A percentile compares a stretch with the other conserved stretches of the same genome.
phyloP scores from a whole-genome alignment of 2,329 filamentous ascomycete genomes.

The Amauroascus niger region DNA sequence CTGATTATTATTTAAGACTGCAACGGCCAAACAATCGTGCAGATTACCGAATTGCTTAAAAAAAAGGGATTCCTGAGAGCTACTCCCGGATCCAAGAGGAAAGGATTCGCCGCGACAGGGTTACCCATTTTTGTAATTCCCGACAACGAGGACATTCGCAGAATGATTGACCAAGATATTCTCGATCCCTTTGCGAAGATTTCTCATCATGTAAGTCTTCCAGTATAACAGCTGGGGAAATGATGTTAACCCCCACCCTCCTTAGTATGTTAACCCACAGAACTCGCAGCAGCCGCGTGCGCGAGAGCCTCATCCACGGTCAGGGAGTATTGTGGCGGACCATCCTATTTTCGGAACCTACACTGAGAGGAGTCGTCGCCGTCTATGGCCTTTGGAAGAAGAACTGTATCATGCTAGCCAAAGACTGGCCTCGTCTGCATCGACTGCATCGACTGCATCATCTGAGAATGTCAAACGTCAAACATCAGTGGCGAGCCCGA shows the following conservation, averaged over 20 bases:
- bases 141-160: slow-evolving; percentile 16
- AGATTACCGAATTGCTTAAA: slow-evolving; percentile 25
- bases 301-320: not conserved
- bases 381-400: slow-evolving; percentile 7
- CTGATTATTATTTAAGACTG: slow-evolving; percentile 21
- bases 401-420: not conserved
- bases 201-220: slow-evolving; percentile 25
- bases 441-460: not conserved
- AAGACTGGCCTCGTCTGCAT: not conserved
- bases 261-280: slow-evolving; percentile 12
- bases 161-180: slow-evolving; percentile 24
- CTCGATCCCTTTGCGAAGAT: slow-evolving; percentile 28
- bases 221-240: not conserved
- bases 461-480: not conserved
- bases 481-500: not conserved
- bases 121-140: slow-evolving; percentile 25
- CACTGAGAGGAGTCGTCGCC: slow-evolving; percentile 4
- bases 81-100: slow-evolving; percentile 26
- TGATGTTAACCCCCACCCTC: not conserved
- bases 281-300: not conserved
- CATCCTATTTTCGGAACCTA: slow-evolving; percentile 8
- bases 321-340: no score
- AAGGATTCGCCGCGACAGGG: slow-evolving; percentile 25
- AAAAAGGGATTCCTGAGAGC: slow-evolving; percentile 23
- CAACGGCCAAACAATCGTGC: slow-evolving; percentile 23